Percentiles rank a stretch among this genome's conserved stretches.
Evolutionary conservation across 768 basidiomycete species (phyloP).

Genomic region (Trichaptum fuscoviolaceum): DNA sequence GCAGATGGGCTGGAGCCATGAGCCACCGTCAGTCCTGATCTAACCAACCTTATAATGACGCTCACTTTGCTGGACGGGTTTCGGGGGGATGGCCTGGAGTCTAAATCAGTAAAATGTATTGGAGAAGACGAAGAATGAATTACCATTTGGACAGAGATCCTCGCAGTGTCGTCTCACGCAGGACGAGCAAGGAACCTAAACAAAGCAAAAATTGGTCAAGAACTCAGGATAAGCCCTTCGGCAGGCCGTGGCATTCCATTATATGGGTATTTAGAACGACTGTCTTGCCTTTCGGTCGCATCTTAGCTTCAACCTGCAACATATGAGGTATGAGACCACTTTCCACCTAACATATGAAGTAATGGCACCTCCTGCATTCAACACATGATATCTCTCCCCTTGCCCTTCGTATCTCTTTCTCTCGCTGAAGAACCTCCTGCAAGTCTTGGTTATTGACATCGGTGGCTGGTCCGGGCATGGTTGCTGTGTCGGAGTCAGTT

Average conservation of each 20-base stretch:
- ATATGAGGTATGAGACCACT: not conserved
- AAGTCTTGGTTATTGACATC: not conserved
- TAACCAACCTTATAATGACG: not conserved
- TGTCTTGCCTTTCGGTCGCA: not conserved
- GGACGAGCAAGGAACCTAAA: not conserved
- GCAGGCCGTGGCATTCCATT: not conserved
- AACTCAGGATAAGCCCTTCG: not conserved
- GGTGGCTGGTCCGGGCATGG: not conserved
- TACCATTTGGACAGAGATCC: not conserved
- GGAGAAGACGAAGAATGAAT: not conserved
- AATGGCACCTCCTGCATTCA: slow-evolving; percentile 1
- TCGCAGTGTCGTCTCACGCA: not conserved
- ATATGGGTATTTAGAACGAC: not conserved
- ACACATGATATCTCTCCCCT: slow-evolving; percentile 4
- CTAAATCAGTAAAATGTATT: not conserved
- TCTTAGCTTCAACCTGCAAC: not conserved
- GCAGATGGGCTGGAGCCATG: not conserved
- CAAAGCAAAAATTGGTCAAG: not conserved
- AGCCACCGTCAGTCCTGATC: not conserved
- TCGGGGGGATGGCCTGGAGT: not conserved
- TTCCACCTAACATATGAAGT: not conserved
- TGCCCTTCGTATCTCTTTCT: slow-evolving; percentile 1
- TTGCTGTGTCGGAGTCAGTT: not conserved
- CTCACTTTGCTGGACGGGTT: not conserved
- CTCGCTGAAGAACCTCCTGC: not conserved